These are phyloP conservation scores for Scutellaria baicalensis DNA, from an alignment of 257 asterid genomes.

Conservation along the genomic window DNA sequence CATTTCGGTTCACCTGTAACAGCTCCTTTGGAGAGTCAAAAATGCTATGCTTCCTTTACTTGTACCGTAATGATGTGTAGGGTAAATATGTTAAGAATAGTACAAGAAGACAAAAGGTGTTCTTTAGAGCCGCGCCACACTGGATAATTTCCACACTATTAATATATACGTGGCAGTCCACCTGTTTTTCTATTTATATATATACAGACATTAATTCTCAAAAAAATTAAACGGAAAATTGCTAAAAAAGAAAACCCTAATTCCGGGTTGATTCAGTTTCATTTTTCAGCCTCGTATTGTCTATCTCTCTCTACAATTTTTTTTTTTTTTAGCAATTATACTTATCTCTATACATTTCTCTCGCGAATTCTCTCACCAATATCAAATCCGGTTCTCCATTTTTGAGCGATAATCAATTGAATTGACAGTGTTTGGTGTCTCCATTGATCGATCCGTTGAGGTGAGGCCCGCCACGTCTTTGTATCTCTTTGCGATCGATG, in stretches of 20 bases:
- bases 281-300: slow-evolving; percentile 39
- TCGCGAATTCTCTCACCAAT: slow-evolving; percentile 9
- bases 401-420: slow-evolving; percentile 12
- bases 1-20: too few relatives aligned
- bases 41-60: too few relatives aligned
- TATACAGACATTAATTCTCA: not conserved
- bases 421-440: slow-evolving; percentile 16
- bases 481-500: slow-evolving; percentile 15
- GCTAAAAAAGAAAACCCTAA: slow-evolving; percentile 29
- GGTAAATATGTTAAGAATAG: too few relatives aligned
- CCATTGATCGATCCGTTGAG: slow-evolving; percentile 31
- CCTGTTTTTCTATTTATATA: too few relatives aligned
- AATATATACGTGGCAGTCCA: too few relatives aligned
- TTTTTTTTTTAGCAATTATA: slow-evolving; percentile 11
- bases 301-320: slow-evolving; percentile 13
- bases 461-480: slow-evolving; percentile 27
- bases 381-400: slow-evolving; percentile 21
- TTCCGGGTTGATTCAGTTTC: slow-evolving; percentile 36
- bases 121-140: too few relatives aligned
- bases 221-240: not conserved
- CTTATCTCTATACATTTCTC: slow-evolving; percentile 6
- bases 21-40: too few relatives aligned
- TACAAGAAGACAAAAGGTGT: too few relatives aligned
- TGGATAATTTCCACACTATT: too few relatives aligned
- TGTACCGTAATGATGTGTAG: too few relatives aligned